These are phyloP conservation scores for Trichosporon ovoides DNA, from an alignment of 1,284 basidiomycete species.

Conservation along the genomic window DNA sequence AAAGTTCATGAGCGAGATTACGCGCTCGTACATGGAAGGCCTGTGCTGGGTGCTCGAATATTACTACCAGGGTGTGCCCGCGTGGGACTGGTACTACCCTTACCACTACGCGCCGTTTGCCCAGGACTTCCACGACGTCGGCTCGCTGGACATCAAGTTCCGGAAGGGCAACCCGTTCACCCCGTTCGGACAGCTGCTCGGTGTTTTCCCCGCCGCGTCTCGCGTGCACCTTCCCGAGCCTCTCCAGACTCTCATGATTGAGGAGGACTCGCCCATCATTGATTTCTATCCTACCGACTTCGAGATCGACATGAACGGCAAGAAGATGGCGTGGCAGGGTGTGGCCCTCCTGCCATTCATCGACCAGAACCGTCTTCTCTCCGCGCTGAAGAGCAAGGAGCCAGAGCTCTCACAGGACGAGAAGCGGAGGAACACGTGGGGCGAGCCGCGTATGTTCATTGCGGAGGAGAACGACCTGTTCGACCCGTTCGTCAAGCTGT, in stretches of 20 bases:
- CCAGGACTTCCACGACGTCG: slow-evolving; percentile 81
- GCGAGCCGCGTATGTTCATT: slow-evolving; percentile 80
- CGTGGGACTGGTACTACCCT: slow-evolving; percentile 99
- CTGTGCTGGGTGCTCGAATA: slow-evolving; percentile 95
- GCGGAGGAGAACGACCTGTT: slow-evolving; percentile 77
- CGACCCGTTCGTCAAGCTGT: slow-evolving; percentile 74
- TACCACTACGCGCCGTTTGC: slow-evolving; percentile 99
- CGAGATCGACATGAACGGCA: slow-evolving; percentile 99
- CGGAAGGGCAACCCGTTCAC: slow-evolving; percentile 77
- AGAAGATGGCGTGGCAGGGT: slow-evolving; percentile 99
- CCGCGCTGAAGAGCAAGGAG: slow-evolving; percentile 74
- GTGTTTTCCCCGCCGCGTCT: slow-evolving; percentile 93
- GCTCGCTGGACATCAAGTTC: slow-evolving; percentile 64
- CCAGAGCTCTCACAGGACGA: slow-evolving; percentile 74
- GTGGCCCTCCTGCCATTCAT: slow-evolving; percentile 96
- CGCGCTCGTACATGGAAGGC: slow-evolving; percentile 83
- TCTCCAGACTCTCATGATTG: slow-evolving; percentile 85
- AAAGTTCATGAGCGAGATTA: slow-evolving; percentile 71
- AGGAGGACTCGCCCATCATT: slow-evolving; percentile 82
- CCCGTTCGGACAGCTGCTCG: slow-evolving; percentile 96
- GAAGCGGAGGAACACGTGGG: slow-evolving; percentile 74
- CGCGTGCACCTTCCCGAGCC: slow-evolving; percentile 77
- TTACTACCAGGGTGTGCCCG: slow-evolving; percentile 97
- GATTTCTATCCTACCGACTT: slow-evolving; percentile 95
- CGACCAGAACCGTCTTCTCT: slow-evolving; percentile 74